Base-by-base conservation (phyloP, 2,329 filamentous ascomycete genomes). In the Verticillium klebahnii region DNA sequence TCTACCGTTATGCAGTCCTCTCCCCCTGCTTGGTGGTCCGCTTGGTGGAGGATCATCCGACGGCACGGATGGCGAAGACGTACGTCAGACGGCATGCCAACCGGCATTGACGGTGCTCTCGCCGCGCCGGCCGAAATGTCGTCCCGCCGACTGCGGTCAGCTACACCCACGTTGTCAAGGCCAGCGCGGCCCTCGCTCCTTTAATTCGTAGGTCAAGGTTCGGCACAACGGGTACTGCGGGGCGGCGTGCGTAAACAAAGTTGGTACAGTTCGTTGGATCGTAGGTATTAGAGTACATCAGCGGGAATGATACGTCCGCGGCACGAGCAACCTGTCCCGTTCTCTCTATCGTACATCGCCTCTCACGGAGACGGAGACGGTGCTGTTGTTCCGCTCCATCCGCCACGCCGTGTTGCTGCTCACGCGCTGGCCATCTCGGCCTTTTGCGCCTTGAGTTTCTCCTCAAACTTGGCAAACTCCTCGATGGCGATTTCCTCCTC, bases 391-490 rank as follows among this genome's bases (percentile, higher is more conserved):
- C 29, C 17, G 39, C 17, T 45, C 15, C 17, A 9, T n/a, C 17
- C 14, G n/a, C 39, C 8, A 17, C 39, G n/a, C 17, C 17, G 9
- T 17, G n/a, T 19, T 12, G 19, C n/a, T 40, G 37, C 17, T 17
- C 71, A 67, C 17, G 63, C 63, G 7, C 57, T 60, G 5, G 61
- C 61, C 12, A 52, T 52, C n/a, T 50, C 36, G 15, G 77, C 77
- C 71, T 83, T 85, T 67, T 86, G 82, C 64, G 79, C 78, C 72
- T 80, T 83, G 61, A 87, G 75, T 75, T 86, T 97, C 79, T 97
- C 92, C 75, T 98, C 94, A 72, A 98, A 97, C 76, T 91, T 95
- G 67, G 90, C 91, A 78, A 99, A 98, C 72, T 98, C 94, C 68
- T 88, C 78, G 70, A 94, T 77, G 0, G 93, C 87, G 66, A 97